phyloP scores from a whole-genome alignment of 768 basidiomycete genomes.

The Naganishia friedmannii region DNA sequence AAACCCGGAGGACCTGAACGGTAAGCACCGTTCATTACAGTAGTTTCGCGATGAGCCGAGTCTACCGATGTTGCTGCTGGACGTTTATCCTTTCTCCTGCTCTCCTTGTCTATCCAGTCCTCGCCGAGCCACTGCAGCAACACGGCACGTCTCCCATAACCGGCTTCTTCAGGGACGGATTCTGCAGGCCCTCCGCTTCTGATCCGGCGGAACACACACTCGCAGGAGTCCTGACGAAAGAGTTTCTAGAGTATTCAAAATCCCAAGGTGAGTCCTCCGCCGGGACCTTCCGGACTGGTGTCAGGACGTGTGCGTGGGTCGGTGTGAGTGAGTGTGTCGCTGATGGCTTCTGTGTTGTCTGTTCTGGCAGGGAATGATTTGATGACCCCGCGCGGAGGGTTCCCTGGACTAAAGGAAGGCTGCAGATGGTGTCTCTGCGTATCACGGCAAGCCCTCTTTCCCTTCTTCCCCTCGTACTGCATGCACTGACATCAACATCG shows the following conservation, averaged over 20 bases:
- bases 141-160: constrained; percentile 17
- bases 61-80: background rate
- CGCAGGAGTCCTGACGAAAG: constrained; percentile 44
- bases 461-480: background rate
- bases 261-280: constrained; percentile 36
- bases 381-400: constrained; percentile 41
- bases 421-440: constrained; percentile 52
- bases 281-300: too few relatives aligned
- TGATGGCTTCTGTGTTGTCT: background rate
- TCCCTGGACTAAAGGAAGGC: constrained; percentile 48
- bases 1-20: constrained; percentile 2
- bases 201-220: constrained; percentile 49
- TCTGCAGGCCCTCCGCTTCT: constrained; percentile 25
- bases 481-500: too few relatives aligned
- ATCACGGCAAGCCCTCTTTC: constrained; percentile 32
- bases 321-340: background rate
- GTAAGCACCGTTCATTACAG: background rate
- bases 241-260: constrained; percentile 49
- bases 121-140: constrained; percentile 6
- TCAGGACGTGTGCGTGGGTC: too few relatives aligned
- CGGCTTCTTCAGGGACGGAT: constrained; percentile 27
- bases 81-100: background rate
- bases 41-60: too few relatives aligned
- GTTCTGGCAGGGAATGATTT: constrained; percentile 47
- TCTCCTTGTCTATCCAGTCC: background rate